A percentile compares a stretch with the other conserved stretches of the same genome.
These are phyloP conservation scores for Xylariales sp. DNA, from an alignment of 2,329 filamentous ascomycete species.

Conservation along the genomic window DNA sequence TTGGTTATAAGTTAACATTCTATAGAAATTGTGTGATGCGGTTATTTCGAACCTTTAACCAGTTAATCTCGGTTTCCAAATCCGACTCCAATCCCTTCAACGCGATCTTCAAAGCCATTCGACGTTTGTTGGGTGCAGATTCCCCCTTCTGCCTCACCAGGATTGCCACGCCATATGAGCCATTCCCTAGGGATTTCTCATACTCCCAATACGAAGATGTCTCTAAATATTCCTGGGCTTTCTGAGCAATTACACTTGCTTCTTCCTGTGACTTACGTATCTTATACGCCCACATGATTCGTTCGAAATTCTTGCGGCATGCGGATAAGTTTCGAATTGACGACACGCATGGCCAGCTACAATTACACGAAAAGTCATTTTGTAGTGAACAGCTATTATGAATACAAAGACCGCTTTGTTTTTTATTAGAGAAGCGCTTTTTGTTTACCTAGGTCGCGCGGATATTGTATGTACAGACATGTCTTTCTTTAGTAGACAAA, in stretches of 20 bases:
- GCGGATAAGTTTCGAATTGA: not conserved
- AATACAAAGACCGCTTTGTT: conserved; percentile 8
- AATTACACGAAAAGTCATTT: not conserved
- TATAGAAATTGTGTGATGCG: not conserved
- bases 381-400: not conserved
- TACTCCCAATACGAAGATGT: conserved; percentile 18
- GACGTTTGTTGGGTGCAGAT: not conserved
- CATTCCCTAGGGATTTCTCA: conserved; percentile 15
- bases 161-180: conserved; percentile 16
- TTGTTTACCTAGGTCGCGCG: not conserved
- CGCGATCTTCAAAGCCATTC: conserved; percentile 19
- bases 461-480: not conserved
- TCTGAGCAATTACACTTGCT: not conserved
- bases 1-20: not conserved
- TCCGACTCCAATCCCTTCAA: not conserved
- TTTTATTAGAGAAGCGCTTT: not conserved
- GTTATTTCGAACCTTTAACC: conserved; percentile 18
- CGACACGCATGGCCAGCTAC: not conserved
- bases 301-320: not conserved
- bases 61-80: conserved; percentile 13
- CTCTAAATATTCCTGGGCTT: conserved; percentile 1
- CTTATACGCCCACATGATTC: not conserved
- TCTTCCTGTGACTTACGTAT: not conserved
- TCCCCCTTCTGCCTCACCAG: conserved; percentile 10
- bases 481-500: conserved; percentile 19